These are phyloP conservation scores for Boletellus emodensis DNA, from an alignment of 768 basidiomycete genomes.

Conservation along the genomic window DNA sequence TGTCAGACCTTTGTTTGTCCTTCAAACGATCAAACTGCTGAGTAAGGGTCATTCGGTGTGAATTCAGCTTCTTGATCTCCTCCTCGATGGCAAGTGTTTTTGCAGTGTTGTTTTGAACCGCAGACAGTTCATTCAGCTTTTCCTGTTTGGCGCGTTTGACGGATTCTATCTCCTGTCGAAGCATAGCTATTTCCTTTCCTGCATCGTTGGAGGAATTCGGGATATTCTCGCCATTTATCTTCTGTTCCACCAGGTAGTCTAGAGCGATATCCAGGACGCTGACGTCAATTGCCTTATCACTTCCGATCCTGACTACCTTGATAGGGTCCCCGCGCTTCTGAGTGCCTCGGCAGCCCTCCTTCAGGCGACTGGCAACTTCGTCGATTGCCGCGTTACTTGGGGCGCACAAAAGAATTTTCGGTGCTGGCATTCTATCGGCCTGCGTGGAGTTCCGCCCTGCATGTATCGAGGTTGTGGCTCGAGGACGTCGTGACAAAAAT, in stretches of 20 bases:
- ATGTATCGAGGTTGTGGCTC: conserved; percentile 46
- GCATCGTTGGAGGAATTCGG: conserved; percentile 45
- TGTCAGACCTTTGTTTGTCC: conserved; percentile 79
- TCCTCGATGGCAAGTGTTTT: conserved; percentile 56
- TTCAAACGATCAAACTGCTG: conserved; percentile 71
- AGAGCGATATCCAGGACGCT: conserved; percentile 83
- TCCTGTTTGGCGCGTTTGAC: conserved; percentile 56
- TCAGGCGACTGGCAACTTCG: conserved; percentile 86
- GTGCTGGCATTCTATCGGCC: conserved; percentile 43
- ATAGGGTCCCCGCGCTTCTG: conserved; percentile 51
- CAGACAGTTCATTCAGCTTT: conserved; percentile 59
- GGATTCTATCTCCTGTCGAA: conserved; percentile 66
- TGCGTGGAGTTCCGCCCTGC: conserved; percentile 41
- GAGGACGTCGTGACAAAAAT: conserved; percentile 61
- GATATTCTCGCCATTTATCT: conserved; percentile 45
- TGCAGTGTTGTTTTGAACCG: conserved; percentile 53
- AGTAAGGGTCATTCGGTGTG: conserved; percentile 58
- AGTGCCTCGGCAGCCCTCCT: conserved; percentile 64
- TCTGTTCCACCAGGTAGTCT: conserved; percentile 81
- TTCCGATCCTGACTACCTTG: conserved; percentile 89
- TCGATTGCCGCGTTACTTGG: conserved; percentile 99
- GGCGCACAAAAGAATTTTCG: conserved; percentile 87
- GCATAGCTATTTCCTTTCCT: conserved; percentile 50
- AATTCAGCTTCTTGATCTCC: conserved; percentile 64
- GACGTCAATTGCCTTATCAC: conserved; percentile 67